Evolutionary conservation across 2,329 filamentous ascomycete species (phyloP), one percentile per base, ranked within the genome.

Genomic region (Clonostachys rhizophaga): DNA sequence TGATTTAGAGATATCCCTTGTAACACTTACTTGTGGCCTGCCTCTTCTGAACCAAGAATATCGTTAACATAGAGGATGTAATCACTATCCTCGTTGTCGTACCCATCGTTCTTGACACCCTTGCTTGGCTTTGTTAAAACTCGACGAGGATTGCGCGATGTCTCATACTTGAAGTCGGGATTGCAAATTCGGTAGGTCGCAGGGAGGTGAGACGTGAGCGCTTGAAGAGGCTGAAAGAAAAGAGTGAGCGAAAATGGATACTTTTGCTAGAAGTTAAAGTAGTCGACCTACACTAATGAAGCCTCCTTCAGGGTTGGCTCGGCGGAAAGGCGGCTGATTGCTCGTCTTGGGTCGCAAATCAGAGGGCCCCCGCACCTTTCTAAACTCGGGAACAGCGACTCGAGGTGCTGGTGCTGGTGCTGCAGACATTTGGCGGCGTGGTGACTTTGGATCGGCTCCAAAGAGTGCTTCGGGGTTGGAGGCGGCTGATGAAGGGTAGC

Each of bases 51-150:
- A 10, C 94, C 94, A 47, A 99, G 75, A 54, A 99, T 99, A 64
- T 99, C 94, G 66, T 99, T 99, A 58, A 99, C 94, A 59, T 97
- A 99, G 56, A 99, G 81, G 60, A 99, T 99, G 64, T 99, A 99
- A 63, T 99, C 94, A 66, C 94, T 97, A 57, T 99, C 94, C 65
- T 99, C 94, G 57, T 99, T 99, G 63, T 99, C 94, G 61, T 94
- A 99, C 5, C 94, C 94, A 71, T 99, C 94, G 61, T 99, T 99
- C 78, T 99, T 99, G 52, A 89, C 83, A 13, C 94, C 94, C 71
- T 99, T 99, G 79, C 94, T 97, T 8, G 94, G 94, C 68, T 99
- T 99, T 14, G 94, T 99, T 55, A 99, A 78, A 44, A 99, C 94
- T 65, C 94, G 83, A 52, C 94, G 87, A 37, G 94, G 94, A 62